Conservation (phyloP, 1,139 yeast species). For the Nakaseomyces glabratus region DNA sequence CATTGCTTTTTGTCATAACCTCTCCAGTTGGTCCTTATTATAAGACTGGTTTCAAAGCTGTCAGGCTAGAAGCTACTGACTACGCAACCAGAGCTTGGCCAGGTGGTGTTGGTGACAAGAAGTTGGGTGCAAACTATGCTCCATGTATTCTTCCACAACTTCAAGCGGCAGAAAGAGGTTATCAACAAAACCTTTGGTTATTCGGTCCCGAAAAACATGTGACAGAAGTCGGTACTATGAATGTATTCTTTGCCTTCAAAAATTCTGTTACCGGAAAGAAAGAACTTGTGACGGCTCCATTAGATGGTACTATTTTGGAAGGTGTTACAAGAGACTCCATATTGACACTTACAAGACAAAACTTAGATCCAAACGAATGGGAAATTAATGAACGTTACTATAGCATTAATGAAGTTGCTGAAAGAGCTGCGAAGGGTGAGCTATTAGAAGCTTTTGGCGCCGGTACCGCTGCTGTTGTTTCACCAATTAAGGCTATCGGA, state of each 20-base stretch:
- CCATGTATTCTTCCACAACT: conserved; percentile 84
- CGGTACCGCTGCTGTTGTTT: conserved; percentile 93
- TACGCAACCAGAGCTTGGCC: conserved; percentile 99
- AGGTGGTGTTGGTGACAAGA: conserved; percentile 91
- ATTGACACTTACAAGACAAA: conserved; percentile 61
- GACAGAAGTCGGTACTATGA: conserved; percentile 97
- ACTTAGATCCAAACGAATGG: conserved; percentile 68
- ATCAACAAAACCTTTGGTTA: conserved; percentile 90
- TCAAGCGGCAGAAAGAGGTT: conserved; percentile 80
- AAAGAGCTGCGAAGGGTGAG: conserved; percentile 66
- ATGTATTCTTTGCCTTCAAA: conserved; percentile 75
- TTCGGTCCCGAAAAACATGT: conserved; percentile 81
- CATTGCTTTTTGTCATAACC: conserved; percentile 72
- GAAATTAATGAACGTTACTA: conserved; percentile 66
- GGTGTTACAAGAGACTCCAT: conserved; percentile 93
- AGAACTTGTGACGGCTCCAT: conserved; percentile 89
- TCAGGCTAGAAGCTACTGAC: conserved; percentile 83
- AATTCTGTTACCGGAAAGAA: conserved; percentile 62
- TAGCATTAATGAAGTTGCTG: conserved; percentile 70
- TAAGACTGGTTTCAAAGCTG: conserved; percentile 88
- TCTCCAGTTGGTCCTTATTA: conserved; percentile 92
- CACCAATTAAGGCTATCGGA: conserved; percentile 81
- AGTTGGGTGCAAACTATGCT: conserved; percentile 94
- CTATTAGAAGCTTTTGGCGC: conserved; percentile 91
- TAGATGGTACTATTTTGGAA: conserved; percentile 90